Conservation (phyloP, 2,329 filamentous ascomycete genomes). For the Chaetomiaceae sp. region DNA sequence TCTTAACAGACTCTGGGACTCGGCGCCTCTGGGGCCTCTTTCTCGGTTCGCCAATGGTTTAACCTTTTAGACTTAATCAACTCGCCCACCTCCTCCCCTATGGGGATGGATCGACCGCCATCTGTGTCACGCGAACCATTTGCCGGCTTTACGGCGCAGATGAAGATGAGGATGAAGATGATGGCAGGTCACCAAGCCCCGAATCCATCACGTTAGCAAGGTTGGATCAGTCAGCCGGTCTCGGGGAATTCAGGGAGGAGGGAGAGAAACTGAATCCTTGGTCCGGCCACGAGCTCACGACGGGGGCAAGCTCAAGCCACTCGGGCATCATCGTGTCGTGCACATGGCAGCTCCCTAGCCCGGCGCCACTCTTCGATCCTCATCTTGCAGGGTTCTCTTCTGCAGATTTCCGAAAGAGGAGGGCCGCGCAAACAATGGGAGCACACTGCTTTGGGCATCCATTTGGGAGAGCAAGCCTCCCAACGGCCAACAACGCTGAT, state of each 20-base stretch:
- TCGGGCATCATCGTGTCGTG: conserved; percentile 14
- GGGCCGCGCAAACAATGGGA: conserved; percentile 5
- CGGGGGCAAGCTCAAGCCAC: conserved; percentile 22
- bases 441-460: neutral
- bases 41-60: conserved; percentile 23
- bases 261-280: no score
- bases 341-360: conserved; percentile 10
- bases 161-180: conserved; percentile 16
- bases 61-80: conserved; percentile 14
- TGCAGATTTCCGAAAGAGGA: conserved; percentile 8
- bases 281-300: no score
- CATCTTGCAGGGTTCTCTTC: conserved; percentile 17
- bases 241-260: no score
- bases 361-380: conserved; percentile 1
- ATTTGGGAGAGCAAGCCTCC: conserved; percentile 3
- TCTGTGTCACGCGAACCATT: conserved; percentile 24
- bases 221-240: no score
- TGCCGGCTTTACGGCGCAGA: conserved; percentile 30
- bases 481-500: neutral
- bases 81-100: conserved; percentile 13
- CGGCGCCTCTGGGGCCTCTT: conserved; percentile 14
- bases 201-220: no score
- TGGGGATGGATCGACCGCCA: conserved; percentile 22
- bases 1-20: conserved; percentile 4
- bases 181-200: conserved; percentile 14